Conservation (phyloP, 2,329 filamentous ascomycete genomes). For the Beauveria medogensis region DNA sequence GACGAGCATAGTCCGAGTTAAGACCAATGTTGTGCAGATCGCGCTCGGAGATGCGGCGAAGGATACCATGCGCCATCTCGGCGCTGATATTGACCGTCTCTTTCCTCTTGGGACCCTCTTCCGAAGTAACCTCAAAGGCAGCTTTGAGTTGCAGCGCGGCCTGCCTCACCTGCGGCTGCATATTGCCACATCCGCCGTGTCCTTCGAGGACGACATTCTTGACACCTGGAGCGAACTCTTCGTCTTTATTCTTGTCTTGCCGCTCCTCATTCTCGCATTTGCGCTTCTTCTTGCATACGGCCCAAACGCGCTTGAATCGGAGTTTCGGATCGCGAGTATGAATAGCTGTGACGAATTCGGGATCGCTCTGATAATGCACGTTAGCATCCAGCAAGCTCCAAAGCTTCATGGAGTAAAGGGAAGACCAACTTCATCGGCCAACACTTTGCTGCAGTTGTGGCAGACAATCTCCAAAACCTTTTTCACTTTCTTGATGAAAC, state of each 20-base stretch:
- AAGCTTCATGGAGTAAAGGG: conserved; percentile 46
- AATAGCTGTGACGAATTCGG: conserved; percentile 74
- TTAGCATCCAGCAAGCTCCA: conserved; percentile 53
- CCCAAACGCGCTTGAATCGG: conserved; percentile 89
- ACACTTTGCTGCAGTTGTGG: conserved; percentile 96
- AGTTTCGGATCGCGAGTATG: conserved; percentile 84
- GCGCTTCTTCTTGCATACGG: conserved; percentile 81
- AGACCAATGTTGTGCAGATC: conserved; percentile 83
- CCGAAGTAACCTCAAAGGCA: conserved; percentile 54
- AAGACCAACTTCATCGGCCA: conserved; percentile 94
- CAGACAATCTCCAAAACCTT: conserved; percentile 98
- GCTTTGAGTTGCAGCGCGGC: conserved; percentile 76
- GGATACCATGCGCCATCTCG: conserved; percentile 75
- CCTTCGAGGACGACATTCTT: conserved; percentile 44
- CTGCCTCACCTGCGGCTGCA: conserved; percentile 80
- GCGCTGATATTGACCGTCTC: conserved; percentile 80
- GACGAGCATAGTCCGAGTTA: conserved; percentile 89
- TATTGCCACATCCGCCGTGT: conserved; percentile 91
- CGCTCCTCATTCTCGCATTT: conserved; percentile 74
- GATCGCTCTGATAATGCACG: conserved; percentile 62
- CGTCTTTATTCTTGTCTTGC: conserved; percentile 59
- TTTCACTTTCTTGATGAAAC: conserved; percentile 98
- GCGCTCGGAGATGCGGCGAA: conserved; percentile 73
- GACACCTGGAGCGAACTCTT: conserved; percentile 53
- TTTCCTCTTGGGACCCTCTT: conserved; percentile 64